Percentiles rank a stretch among this genome's conserved stretches.
phyloP scores from a whole-genome alignment of 768 basidiomycete species.

The Cyclocybe cylindracea region DNA sequence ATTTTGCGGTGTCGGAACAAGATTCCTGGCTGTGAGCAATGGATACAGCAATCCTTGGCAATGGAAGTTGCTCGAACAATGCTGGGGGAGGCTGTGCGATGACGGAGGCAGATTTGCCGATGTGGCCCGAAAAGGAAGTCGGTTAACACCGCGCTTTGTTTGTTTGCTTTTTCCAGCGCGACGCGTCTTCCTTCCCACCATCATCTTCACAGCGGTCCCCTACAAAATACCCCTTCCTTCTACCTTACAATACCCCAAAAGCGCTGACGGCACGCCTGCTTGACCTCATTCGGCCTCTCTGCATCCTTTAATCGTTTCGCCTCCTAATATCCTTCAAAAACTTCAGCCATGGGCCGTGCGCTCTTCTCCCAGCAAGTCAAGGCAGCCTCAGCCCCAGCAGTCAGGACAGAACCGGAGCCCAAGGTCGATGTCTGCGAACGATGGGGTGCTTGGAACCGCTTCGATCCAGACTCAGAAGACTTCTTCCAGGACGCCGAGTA shows the following conservation, averaged over 20 bases:
- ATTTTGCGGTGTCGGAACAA: no score
- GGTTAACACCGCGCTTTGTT: slow-evolving; percentile 20
- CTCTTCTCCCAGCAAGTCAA: slow-evolving; percentile 56
- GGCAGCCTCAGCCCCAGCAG: slow-evolving; percentile 32
- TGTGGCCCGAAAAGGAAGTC: slow-evolving; percentile 15
- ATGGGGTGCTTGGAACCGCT: slow-evolving; percentile 68
- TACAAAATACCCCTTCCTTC: slow-evolving; percentile 29
- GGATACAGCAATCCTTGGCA: neutral
- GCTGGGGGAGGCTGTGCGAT: slow-evolving; percentile 9
- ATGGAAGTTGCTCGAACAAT: neutral
- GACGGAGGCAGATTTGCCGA: slow-evolving; percentile 19
- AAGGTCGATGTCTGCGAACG: slow-evolving; percentile 42
- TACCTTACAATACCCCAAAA: slow-evolving; percentile 24
- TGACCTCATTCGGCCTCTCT: slow-evolving; percentile 12
- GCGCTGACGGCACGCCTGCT: slow-evolving; percentile 14
- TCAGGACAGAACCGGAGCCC: slow-evolving; percentile 47
- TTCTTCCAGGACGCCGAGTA: slow-evolving; percentile 65
- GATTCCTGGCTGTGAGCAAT: no score
- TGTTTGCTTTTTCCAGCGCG: slow-evolving; percentile 14
- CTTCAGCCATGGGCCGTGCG: slow-evolving; percentile 55
- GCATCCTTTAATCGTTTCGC: slow-evolving; percentile 21
- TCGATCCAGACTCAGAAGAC: slow-evolving; percentile 82
- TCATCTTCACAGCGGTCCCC: slow-evolving; percentile 20
- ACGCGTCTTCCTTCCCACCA: slow-evolving; percentile 28
- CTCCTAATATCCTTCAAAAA: slow-evolving; percentile 15